Evolutionary conservation across 2,329 filamentous ascomycete species (phyloP), one percentile per base, ranked within the genome.

Genomic region (Aspergillus flavus): DNA sequence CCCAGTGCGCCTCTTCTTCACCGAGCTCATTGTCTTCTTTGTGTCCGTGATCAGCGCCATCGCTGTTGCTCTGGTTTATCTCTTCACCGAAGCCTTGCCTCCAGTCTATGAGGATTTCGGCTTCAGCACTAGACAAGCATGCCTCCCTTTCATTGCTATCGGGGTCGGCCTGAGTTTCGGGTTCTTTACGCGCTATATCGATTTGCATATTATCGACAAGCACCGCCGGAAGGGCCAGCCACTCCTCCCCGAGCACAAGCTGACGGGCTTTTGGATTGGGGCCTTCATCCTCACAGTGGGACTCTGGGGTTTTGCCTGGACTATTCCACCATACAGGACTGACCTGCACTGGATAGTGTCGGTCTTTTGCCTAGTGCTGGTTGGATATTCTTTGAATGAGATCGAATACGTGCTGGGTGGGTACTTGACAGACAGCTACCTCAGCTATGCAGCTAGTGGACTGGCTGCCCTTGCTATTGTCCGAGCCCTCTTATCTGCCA

Each of bases 311-410:
- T 83, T 84, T 62, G 78, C 79, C 6, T 80, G 78, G 74, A 82
- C 82, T 2, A 76, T 83, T 6, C 82, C 83, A 0, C 82, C 81
- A 1, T 61, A 65, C 1, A 68, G 76, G 5, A 53, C 63, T 6
- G 43, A 69, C 39, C 50, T 78, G 1, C 75, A 76, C 56, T 82
- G 79, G 75, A 68, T 79, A 14, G 75, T 79, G 4, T 78, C 79
- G 2, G 76, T 77, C 30, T 52, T 78, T 1, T 74, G 76, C 0
- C 71, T 84, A 3, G 68, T 81, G 0, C 68, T 79, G 5, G 73
- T 83, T 30, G 83, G 82, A 4, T 84, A 80, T 67, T 78, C 79
- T 0, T 68, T 79, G 23, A 83, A 83, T 48, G 83, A 84, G 58
- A 78, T 82, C 56, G 78, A 78, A 46, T 76, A 70, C 39, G 71